These are phyloP conservation scores for Gynandropsis gynandra DNA, from an alignment of 345 rosid genomes.

Conservation along the genomic window DNA sequence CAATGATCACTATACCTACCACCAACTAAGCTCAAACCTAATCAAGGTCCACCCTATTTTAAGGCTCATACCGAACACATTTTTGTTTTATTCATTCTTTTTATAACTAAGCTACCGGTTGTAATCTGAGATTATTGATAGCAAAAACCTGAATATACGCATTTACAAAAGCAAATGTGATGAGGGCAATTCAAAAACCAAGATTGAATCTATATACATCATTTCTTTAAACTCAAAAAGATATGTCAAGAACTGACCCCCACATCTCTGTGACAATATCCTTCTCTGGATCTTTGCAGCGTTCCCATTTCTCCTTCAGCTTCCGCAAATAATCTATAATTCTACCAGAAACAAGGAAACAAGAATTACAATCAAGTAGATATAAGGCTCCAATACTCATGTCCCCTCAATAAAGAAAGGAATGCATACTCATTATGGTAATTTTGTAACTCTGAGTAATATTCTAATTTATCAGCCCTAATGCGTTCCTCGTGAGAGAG, in stretches of 20 bases:
- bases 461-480: conserved; percentile 44
- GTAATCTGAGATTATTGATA: not conserved
- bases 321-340: conserved; percentile 58
- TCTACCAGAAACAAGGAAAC: conserved; percentile 45
- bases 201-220: not conserved
- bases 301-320: conserved; percentile 75
- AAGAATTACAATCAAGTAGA: conserved; percentile 19
- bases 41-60: conserved; percentile 1
- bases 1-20: not conserved
- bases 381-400: conserved; percentile 8
- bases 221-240: conserved; percentile 3
- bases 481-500: conserved; percentile 40
- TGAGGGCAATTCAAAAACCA: not conserved
- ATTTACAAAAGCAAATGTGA: not conserved
- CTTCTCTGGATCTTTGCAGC: conserved; percentile 57
- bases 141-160: not conserved
- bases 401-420: conserved; percentile 12
- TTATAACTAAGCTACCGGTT: not conserved
- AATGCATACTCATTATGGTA: conserved; percentile 76
- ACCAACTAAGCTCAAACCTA: conserved; percentile 1
- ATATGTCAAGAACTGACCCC: conserved; percentile 47
- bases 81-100: not conserved
- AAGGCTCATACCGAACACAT: conserved; percentile 3
- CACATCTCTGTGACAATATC: conserved; percentile 43
- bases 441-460: conserved; percentile 55